Conservation (phyloP, 75 land plant genomes). For the Isoetes taiwanensis region DNA sequence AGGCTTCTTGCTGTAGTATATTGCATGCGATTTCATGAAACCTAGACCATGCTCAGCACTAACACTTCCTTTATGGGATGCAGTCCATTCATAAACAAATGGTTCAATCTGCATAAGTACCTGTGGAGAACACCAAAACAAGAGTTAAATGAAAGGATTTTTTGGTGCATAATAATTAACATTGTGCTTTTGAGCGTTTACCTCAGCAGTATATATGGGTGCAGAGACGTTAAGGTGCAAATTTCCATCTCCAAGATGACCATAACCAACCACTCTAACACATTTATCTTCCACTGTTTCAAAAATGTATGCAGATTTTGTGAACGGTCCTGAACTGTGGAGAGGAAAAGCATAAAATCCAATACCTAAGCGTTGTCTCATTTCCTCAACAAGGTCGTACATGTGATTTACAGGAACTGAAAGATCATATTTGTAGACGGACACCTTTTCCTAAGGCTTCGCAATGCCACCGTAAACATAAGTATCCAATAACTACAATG, state of each 20-base stretch:
- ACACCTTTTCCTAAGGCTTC: conserved; percentile 86
- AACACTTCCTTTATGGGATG: conserved; percentile 70
- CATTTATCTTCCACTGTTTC: conserved; percentile 47
- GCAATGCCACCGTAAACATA: no score
- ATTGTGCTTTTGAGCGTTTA: no score
- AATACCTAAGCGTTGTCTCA: conserved; percentile 61
- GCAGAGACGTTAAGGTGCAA: conserved; percentile 83
- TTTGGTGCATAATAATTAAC: no score
- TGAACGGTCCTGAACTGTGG: no score
- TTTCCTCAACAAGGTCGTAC: conserved; percentile 78
- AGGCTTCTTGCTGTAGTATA: conserved; percentile 79
- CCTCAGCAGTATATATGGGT: conserved; percentile 53
- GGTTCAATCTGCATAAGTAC: conserved; percentile 77
- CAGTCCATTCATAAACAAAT: conserved; percentile 93
- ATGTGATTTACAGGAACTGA: conserved; percentile 68
- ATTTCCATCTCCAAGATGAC: conserved; percentile 98
- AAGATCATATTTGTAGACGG: conserved; percentile 93
- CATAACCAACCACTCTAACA: conserved; percentile 78
- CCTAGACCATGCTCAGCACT: conserved; percentile 99
- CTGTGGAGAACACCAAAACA: conserved; percentile 22
- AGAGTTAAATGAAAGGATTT: not conserved
- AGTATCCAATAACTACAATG: no score
- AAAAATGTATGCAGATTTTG: no score
- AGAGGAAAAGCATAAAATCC: no score
- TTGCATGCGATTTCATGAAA: conserved; percentile 88